Percentiles rank a stretch among this genome's conserved stretches.
Evolutionary conservation across 257 asterid species (phyloP).

Genomic region (Scutellaria baicalensis): DNA sequence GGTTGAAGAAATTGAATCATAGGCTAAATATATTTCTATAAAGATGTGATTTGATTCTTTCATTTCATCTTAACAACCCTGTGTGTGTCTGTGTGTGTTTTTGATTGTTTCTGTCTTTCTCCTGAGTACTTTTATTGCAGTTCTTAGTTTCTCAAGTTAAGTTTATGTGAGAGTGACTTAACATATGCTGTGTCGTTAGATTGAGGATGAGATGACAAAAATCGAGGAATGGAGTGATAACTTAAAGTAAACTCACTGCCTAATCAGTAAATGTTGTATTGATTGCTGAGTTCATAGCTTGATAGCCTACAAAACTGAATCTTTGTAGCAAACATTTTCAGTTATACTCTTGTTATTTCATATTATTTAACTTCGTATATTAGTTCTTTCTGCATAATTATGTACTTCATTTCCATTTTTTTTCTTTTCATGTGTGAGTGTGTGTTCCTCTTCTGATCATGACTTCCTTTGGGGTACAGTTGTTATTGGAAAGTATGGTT

Average conservation of each 20-base stretch:
- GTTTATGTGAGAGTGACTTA: not conserved
- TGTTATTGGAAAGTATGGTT: not conserved
- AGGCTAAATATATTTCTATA: not conserved
- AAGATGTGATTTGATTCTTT: not conserved
- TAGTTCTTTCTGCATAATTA: not conserved
- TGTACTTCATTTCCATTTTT: not conserved
- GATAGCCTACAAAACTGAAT: not conserved
- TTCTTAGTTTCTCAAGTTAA: not conserved
- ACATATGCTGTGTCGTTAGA: not conserved
- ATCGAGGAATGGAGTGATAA: not conserved
- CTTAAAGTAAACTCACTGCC: not conserved
- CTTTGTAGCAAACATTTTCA: not conserved
- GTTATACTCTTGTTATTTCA: not conserved
- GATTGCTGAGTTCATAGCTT: not conserved
- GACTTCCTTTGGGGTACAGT: not conserved
- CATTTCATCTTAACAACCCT: not conserved
- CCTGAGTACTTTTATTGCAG: not conserved
- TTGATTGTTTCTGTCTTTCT: not conserved
- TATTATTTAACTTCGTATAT: not conserved
- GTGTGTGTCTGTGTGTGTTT: not conserved
- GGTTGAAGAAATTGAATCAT: constrained; percentile 6
- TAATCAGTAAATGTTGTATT: not conserved
- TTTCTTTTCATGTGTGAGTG: not conserved
- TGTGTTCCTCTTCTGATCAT: not conserved
- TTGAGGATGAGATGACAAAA: constrained; percentile 1